Conservation (phyloP, 352 stramenopile genomes). For the Phytopythium kandeliae region DNA sequence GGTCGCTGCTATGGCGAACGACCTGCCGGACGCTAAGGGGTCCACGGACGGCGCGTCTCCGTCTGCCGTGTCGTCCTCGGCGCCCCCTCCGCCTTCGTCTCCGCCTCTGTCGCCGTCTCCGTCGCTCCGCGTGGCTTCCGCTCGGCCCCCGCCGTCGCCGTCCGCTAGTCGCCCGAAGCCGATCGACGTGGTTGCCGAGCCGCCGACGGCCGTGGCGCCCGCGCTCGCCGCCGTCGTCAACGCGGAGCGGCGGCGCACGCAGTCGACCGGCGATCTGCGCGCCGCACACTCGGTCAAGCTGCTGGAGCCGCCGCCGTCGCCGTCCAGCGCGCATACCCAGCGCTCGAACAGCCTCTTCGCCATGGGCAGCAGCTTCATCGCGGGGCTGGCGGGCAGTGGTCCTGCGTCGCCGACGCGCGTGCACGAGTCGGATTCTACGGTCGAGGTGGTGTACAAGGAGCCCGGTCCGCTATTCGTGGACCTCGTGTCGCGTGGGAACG, state of each 20-base stretch:
- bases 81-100: not conserved
- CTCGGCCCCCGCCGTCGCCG: not conserved
- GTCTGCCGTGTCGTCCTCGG: not conserved
- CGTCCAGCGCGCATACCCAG: constrained; percentile 4
- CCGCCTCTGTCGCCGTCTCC: not conserved
- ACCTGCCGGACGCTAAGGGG: constrained; percentile 4
- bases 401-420: constrained; percentile 13
- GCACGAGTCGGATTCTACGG: constrained; percentile 16
- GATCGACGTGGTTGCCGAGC: not conserved
- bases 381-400: constrained; percentile 21
- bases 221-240: not conserved
- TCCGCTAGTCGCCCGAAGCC: not conserved
- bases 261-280: constrained; percentile 42
- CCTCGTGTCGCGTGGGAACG: constrained; percentile 67
- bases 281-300: constrained; percentile 4
- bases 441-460: constrained; percentile 46
- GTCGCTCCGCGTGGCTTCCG: too few relatives aligned
- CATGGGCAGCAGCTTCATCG: constrained; percentile 43
- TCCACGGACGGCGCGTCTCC: not conserved
- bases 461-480: constrained; percentile 60
- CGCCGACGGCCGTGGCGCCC: not conserved
- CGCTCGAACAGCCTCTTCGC: constrained; percentile 29
- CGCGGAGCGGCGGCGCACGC: constrained; percentile 36
- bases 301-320: constrained; percentile 4
- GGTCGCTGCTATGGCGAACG: constrained; percentile 4